These are phyloP conservation scores for Viscum album DNA, from an alignment of 177 flowering plant genomes.

Conservation along the genomic window DNA sequence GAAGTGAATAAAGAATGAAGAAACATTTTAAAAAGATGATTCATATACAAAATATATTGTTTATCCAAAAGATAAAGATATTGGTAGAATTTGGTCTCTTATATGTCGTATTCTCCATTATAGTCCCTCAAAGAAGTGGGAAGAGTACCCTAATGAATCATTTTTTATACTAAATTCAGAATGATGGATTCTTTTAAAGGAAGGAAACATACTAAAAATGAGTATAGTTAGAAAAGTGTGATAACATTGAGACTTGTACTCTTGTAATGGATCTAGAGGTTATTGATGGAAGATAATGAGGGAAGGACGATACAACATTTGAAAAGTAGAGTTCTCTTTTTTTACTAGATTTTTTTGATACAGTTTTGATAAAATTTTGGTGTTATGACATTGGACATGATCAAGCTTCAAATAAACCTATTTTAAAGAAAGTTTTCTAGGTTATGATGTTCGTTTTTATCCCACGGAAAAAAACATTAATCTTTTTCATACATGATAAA, in stretches of 20 bases:
- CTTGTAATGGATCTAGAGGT: conserved; percentile 99
- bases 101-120: conserved; percentile 81
- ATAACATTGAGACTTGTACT: conserved; percentile 76
- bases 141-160: conserved; percentile 90
- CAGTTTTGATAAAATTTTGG: conserved; percentile 98
- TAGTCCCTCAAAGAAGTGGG: conserved; percentile 96
- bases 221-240: conserved; percentile 85
- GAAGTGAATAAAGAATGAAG: too few species aligned
- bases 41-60: too few species aligned
- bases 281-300: conserved; percentile 97
- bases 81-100: conserved; percentile 69
- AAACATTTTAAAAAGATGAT: too few species aligned
- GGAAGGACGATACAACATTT: conserved; percentile 98
- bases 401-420: conserved; percentile 99
- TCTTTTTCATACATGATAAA: conserved; percentile 96
- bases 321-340: conserved; percentile 99
- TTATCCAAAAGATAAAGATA: too few species aligned
- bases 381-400: conserved; percentile 99
- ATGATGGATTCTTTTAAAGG: conserved; percentile 97
- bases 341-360: conserved; percentile 95
- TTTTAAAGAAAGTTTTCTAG: conserved; percentile 94
- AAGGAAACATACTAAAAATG: conserved; percentile 98
- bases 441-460: conserved; percentile 97
- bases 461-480: conserved; percentile 87
- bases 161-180: conserved; percentile 73